These are phyloP conservation scores for Aspergillus baeticus DNA, from an alignment of 495 filamentous ascomycete genomes.

Conservation along the genomic window DNA sequence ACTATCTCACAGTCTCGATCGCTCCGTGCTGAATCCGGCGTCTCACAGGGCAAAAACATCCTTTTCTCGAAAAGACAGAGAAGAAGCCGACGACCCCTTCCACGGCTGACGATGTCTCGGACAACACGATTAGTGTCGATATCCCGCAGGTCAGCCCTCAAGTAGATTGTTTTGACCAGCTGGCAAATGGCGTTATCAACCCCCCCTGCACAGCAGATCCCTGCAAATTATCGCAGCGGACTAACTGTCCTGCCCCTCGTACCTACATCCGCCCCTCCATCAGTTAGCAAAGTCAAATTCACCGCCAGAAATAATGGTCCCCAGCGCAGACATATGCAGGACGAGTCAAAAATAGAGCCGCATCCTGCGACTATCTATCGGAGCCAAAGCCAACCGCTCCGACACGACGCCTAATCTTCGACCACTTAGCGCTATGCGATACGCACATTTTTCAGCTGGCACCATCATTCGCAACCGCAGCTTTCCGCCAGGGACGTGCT, in stretches of 20 bases:
- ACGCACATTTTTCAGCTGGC: too few relatives aligned
- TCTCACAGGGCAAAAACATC: neutral
- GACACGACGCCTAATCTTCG: too few relatives aligned
- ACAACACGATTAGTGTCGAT: neutral
- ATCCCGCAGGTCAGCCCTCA: slow-evolving; percentile 8
- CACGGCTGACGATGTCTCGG: slow-evolving; percentile 3
- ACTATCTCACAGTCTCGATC: neutral
- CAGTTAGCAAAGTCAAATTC: neutral
- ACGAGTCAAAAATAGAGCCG: slow-evolving; percentile 5
- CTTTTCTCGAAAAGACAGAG: neutral
- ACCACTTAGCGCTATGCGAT: too few relatives aligned
- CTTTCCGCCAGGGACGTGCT: too few relatives aligned
- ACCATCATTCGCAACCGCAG: too few relatives aligned
- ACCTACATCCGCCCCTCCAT: slow-evolving; percentile 10
- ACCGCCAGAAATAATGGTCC: neutral
- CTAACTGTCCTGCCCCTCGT: neutral
- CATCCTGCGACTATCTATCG: neutral
- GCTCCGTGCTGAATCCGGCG: neutral
- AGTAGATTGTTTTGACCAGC: slow-evolving; percentile 9
- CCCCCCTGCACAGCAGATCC: neutral
- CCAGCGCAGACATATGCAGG: neutral
- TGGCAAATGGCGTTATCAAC: slow-evolving; percentile 15
- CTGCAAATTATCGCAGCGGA: neutral
- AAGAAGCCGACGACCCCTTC: neutral
- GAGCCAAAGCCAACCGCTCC: neutral